Evolutionary conservation across 257 asterid genomes (phyloP).

Genomic region (Ballota nigra): DNA sequence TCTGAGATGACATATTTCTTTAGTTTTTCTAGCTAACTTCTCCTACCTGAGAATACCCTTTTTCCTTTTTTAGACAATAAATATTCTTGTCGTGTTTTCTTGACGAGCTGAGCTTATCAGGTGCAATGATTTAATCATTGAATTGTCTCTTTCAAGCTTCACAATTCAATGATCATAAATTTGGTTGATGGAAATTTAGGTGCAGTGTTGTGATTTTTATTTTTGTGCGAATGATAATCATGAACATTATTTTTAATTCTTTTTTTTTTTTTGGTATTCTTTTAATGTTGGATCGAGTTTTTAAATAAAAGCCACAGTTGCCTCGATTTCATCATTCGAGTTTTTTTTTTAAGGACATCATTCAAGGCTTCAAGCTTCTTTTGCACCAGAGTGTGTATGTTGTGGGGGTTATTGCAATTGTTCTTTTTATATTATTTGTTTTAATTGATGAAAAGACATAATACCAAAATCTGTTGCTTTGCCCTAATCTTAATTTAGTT

Average conservation of each 20-base stretch:
- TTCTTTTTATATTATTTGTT: not conserved
- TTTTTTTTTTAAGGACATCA: too few species aligned
- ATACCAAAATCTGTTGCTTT: slow-evolving; percentile 25
- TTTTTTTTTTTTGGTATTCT: too few species aligned
- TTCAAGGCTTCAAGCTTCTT: too few species aligned
- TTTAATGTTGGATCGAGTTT: not conserved
- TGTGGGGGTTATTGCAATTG: not conserved
- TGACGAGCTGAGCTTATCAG: not conserved
- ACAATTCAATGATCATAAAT: not conserved
- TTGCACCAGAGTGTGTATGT: not conserved
- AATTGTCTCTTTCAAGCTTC: not conserved
- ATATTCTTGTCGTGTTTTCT: not conserved
- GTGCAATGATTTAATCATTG: not conserved
- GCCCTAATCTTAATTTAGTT: slow-evolving; percentile 18
- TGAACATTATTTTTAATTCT: too few species aligned
- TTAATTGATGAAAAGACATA: slow-evolving; percentile 22
- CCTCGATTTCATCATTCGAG: not conserved
- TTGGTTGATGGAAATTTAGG: not conserved
- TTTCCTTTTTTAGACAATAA: slow-evolving; percentile 3
- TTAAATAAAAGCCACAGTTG: not conserved
- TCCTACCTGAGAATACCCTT: not conserved
- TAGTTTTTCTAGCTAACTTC: not conserved
- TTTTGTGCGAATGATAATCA: not conserved
- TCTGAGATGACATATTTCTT: not conserved
- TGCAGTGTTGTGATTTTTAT: not conserved